These are phyloP conservation scores for Alopecurus myosuroides DNA, from an alignment of 176 grass and related monocot species.

Conservation along the genomic window DNA sequence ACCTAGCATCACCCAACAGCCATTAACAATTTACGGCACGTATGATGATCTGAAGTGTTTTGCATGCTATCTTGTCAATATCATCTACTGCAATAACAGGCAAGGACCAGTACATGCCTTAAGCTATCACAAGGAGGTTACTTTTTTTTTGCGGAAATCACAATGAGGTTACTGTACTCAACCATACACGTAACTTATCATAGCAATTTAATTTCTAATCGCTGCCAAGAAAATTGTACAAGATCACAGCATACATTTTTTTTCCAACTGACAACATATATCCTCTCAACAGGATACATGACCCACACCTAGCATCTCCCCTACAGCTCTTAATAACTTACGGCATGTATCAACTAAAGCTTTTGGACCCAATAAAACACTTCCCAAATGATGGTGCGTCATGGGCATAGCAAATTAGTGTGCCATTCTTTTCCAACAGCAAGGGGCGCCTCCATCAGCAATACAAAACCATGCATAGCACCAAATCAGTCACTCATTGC, in stretches of 20 bases:
- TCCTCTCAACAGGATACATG: neutral
- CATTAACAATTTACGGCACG: neutral
- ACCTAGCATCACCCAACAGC: neutral
- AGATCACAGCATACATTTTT: neutral
- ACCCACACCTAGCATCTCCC: neutral
- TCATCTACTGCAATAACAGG: too few relatives aligned
- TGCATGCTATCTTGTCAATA: too few relatives aligned
- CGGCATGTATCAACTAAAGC: neutral
- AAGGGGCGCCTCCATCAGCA: neutral
- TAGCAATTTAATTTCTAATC: neutral
- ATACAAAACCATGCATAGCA: neutral
- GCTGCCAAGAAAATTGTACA: neutral
- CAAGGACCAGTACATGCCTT: too few relatives aligned
- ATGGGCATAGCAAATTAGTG: slow-evolving; percentile 2
- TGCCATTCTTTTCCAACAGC: neutral
- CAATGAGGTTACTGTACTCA: too few relatives aligned
- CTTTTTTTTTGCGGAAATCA: too few relatives aligned
- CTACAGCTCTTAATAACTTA: neutral
- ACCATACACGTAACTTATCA: too few relatives aligned
- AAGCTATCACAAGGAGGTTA: too few relatives aligned
- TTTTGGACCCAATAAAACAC: neutral
- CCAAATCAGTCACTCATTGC: neutral
- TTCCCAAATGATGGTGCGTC: neutral
- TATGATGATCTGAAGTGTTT: too few relatives aligned
- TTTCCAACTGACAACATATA: neutral